These are phyloP conservation scores for Chlamydomonas reinhardtii DNA, from an alignment of 163 green algal genomes.

Conservation along the genomic window DNA sequence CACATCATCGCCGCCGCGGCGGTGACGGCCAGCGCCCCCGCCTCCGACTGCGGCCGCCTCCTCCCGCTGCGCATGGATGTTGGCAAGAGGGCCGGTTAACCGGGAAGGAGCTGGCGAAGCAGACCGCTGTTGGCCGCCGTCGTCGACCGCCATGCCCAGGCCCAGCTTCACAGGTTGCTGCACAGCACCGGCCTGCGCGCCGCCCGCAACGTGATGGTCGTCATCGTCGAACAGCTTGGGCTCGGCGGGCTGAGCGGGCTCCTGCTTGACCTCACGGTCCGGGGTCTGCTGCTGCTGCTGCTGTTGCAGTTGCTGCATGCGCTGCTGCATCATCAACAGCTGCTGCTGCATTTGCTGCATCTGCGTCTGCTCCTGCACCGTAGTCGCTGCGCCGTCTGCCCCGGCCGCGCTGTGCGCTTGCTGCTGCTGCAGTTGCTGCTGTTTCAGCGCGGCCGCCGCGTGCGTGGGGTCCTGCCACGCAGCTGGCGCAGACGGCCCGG, in stretches of 20 bases:
- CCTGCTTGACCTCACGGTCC: not conserved
- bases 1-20: not conserved
- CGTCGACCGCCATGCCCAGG: slow-evolving; percentile 19
- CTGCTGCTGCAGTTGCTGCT: not conserved
- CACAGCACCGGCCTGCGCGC: not conserved
- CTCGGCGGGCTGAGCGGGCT: not conserved
- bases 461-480: slow-evolving; percentile 4
- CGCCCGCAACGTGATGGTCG: not conserved
- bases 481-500: not conserved
- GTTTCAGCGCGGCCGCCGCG: not conserved
- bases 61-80: not conserved
- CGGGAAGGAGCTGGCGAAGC: slow-evolving; percentile 21
- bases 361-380: not conserved
- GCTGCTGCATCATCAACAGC: not conserved
- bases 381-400: not conserved
- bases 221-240: slow-evolving; percentile 47
- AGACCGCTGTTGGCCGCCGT: not conserved
- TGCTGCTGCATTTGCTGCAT: not conserved
- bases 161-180: slow-evolving; percentile 33
- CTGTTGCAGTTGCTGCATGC: not conserved
- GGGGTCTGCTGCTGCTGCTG: not conserved
- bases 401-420: not conserved
- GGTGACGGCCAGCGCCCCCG: not conserved
- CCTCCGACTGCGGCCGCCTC: not conserved
- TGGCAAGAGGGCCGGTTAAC: not conserved